phyloP scores from a whole-genome alignment of 2,329 filamentous ascomycete genomes.

The Pseudophaeomoniella oleicola region DNA sequence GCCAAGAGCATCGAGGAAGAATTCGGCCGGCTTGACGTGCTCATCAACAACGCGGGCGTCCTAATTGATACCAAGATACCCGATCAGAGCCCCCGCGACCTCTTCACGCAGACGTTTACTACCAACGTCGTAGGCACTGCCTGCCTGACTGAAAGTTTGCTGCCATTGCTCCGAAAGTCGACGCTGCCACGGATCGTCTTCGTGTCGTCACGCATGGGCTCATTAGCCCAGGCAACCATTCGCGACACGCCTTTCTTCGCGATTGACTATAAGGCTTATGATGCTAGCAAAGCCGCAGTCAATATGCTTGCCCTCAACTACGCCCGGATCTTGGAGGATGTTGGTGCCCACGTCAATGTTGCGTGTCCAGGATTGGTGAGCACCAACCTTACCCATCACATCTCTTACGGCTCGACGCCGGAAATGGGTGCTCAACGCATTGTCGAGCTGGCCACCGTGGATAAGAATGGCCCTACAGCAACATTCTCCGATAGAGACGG shows the following conservation, averaged over 20 bases:
- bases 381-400: constrained; percentile 2
- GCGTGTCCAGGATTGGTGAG: constrained; percentile 6
- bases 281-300: constrained; percentile 27
- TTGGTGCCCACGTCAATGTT: constrained; percentile 4
- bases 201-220: constrained; percentile 22
- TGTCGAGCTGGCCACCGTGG: constrained; percentile 4
- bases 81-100: constrained; percentile 14
- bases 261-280: constrained; percentile 20
- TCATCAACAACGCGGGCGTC: constrained; percentile 21
- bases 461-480: constrained; percentile 4
- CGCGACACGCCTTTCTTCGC: constrained; percentile 13
- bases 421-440: constrained; percentile 6
- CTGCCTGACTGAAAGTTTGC: constrained; percentile 22
- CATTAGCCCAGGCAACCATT: constrained; percentile 16
- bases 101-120: constrained; percentile 22
- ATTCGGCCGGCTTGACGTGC: constrained; percentile 19
- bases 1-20: constrained; percentile 9
- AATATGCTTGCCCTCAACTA: constrained; percentile 21
- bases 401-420: constrained; percentile 2
- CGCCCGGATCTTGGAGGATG: constrained; percentile 3
- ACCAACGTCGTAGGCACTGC: constrained; percentile 29
- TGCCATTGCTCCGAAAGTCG: constrained; percentile 21
- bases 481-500: constrained; percentile 6
- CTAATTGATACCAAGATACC: constrained; percentile 12
- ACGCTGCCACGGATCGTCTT: constrained; percentile 23